Percentiles rank a stretch among this genome's conserved stretches.
These are phyloP conservation scores for Limnomonas spitsbergensis DNA, from an alignment of 139 green algal species.

Conservation along the genomic window DNA sequence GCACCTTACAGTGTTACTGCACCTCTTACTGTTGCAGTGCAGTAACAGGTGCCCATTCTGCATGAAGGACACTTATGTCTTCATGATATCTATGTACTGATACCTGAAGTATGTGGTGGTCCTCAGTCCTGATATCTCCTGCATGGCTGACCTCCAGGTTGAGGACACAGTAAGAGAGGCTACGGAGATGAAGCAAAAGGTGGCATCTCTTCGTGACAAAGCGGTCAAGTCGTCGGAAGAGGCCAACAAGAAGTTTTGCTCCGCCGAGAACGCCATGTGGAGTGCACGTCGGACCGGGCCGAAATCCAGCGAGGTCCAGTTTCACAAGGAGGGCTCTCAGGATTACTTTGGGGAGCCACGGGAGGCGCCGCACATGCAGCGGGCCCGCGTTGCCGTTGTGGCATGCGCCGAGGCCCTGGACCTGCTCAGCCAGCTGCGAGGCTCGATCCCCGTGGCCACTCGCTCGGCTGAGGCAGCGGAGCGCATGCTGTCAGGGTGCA, in stretches of 20 bases:
- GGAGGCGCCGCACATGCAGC: neutral
- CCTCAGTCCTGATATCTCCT: too few relatives aligned
- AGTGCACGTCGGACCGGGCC: neutral
- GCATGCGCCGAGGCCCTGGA: conserved; percentile 4
- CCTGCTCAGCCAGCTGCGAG: neutral
- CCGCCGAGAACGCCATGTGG: neutral
- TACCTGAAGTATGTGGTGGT: too few relatives aligned
- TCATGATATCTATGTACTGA: too few relatives aligned
- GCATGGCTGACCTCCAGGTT: too few relatives aligned
- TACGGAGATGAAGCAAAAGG: neutral
- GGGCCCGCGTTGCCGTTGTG: neutral
- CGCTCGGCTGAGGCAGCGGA: conserved; percentile 3
- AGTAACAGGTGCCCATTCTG: too few relatives aligned
- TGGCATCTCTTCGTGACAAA: neutral
- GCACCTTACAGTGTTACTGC: too few relatives aligned
- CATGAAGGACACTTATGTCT: too few relatives aligned
- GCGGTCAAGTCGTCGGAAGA: neutral
- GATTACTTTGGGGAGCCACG: neutral
- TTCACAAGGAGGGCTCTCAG: neutral
- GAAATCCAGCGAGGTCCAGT: neutral
- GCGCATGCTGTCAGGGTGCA: neutral
- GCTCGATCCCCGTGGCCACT: neutral
- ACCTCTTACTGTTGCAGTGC: too few relatives aligned
- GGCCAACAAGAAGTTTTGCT: neutral
- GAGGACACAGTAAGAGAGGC: neutral